phyloP scores from a whole-genome alignment of 129 eudicot species.

The Calendula officinalis region DNA sequence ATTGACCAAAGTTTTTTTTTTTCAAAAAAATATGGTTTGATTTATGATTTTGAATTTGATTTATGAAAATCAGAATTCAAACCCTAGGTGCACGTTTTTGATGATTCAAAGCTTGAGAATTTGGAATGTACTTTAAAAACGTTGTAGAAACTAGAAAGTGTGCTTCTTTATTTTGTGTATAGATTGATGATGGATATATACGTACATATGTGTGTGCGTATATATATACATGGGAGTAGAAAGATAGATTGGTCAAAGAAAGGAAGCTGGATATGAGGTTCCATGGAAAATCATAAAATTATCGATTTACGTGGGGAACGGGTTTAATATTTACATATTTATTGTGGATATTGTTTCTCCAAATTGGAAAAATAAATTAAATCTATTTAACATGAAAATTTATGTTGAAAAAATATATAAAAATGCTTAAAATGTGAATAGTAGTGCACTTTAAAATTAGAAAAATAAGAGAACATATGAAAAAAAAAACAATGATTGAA shows the following conservation, averaged over 20 bases:
- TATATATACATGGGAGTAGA: constrained; percentile 6
- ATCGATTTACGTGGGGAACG: constrained; percentile 18
- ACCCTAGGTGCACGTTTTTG: constrained; percentile 27
- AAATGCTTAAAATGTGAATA: neutral
- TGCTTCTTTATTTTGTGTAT: constrained; percentile 17
- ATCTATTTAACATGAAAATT: neutral
- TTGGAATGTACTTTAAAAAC: constrained; percentile 30
- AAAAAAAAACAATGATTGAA: too few species aligned
- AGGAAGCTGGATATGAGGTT: constrained; percentile 43
- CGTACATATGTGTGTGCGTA: neutral
- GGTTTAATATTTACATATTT: neutral
- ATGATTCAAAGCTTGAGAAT: constrained; percentile 46
- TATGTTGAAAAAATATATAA: neutral
- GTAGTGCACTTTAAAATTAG: neutral
- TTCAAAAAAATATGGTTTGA: constrained; percentile 19
- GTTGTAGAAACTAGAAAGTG: constrained; percentile 29
- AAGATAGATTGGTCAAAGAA: constrained; percentile 49
- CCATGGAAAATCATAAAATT: constrained; percentile 26
- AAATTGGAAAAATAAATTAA: neutral
- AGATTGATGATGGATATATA: constrained; percentile 9
- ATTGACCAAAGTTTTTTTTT: constrained; percentile 27
- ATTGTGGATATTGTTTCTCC: neutral
- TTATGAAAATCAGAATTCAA: constrained; percentile 20
- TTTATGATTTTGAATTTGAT: constrained; percentile 22
- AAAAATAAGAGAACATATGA: neutral